Base-by-base conservation (phyloP, 1,139 yeast species). In the Candida sanyaensis region DNA sequence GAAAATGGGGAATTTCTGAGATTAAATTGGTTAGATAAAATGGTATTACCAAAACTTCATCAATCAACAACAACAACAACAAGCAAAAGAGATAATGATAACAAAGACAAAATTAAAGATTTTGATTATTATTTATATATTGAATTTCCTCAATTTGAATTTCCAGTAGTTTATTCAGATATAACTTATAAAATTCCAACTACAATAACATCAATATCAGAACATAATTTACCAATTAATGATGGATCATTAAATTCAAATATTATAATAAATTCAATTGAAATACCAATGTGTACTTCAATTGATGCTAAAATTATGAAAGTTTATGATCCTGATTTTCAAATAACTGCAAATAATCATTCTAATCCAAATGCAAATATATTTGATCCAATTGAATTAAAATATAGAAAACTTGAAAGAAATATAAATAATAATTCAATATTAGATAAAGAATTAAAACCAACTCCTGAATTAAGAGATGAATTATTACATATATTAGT, bases 381-480 rank as follows among this genome's bases (percentile, higher is more conserved):
- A 44, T 57, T 69, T 41, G 96, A 91, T 58, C 97, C 97, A 0
- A 85, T 93, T 17, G 99, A 93, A 61, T 78, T 84, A 52, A 95
- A 93, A 62, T 90, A 87, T 61, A 83, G 96, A 55, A 83, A 86
- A 52, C 67, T 93, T 44, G 96, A 91, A 55, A 84, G 98, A 65
- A 73, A 73, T 47, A 82, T 88, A 44, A 89, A 88, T 60, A 86
- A 88, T 57, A 81, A 86, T 48, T 80, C 91, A 1, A 78, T 88
- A 28, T 66, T 89, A 32, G 98, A 92, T 62, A 85, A 83, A 56
- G 97, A 91, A 50, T 73, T 89, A 46, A 91, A 92, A 59, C 99
- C 99, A 0, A 86, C 95, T 17, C 88, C 97, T 1, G 87, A 85
- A 57, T 75, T 86, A 37, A 75, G 97, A 55, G 93, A 87, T 55